Evolutionary conservation across 208 protist genomes (phyloP).

Genomic region (Endotrypanum monterogeii): DNA sequence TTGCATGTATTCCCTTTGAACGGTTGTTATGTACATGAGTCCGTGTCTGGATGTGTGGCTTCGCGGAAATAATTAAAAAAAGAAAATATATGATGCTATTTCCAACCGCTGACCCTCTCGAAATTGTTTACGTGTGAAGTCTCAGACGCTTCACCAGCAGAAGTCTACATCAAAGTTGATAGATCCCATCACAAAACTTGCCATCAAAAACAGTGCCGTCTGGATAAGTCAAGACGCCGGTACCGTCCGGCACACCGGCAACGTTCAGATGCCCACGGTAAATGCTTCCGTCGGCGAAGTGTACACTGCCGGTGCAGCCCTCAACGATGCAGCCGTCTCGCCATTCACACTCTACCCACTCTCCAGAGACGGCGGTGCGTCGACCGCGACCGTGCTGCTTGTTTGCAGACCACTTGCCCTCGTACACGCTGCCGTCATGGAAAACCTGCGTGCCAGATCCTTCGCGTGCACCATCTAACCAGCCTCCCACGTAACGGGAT

Average conservation of each 20-base stretch:
- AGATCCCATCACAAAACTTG: slow-evolving; percentile 69
- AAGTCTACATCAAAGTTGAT: slow-evolving; percentile 52
- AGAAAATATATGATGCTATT: neutral
- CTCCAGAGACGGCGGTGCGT: slow-evolving; percentile 55
- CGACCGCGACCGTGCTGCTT: slow-evolving; percentile 70
- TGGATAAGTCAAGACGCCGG: slow-evolving; percentile 70
- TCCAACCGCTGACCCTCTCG: neutral
- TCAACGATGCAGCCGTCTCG: slow-evolving; percentile 46
- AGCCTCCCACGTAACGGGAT: slow-evolving; percentile 81
- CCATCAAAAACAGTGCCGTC: slow-evolving; percentile 86
- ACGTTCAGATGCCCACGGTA: slow-evolving; percentile 67
- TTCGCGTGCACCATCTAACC: slow-evolving; percentile 55
- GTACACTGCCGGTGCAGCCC: slow-evolving; percentile 44
- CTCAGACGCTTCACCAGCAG: neutral
- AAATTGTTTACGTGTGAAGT: neutral
- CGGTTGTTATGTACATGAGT: neutral
- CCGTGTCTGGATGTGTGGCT: neutral
- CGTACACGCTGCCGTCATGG: slow-evolving; percentile 81
- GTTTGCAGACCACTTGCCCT: slow-evolving; percentile 76
- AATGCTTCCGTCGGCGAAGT: slow-evolving; percentile 74
- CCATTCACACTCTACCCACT: slow-evolving; percentile 77
- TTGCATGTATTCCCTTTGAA: neutral
- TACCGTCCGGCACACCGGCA: slow-evolving; percentile 68
- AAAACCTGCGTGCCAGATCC: slow-evolving; percentile 69
- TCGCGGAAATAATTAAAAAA: neutral